Conservation (phyloP, 179 eudicot genomes). For the Spergularia azorica region DNA sequence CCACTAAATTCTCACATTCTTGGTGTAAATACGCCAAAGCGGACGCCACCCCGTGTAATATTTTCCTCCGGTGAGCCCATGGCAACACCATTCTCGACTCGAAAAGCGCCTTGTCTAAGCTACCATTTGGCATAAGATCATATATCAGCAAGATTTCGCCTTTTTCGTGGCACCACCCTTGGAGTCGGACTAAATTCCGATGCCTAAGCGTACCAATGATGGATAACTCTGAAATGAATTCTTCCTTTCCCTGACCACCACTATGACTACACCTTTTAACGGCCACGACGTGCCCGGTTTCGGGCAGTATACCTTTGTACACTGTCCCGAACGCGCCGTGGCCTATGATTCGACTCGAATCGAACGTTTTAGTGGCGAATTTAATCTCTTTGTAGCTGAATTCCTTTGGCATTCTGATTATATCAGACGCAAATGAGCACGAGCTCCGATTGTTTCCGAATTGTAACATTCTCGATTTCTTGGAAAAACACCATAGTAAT, state of each 20-base stretch:
- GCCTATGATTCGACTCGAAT: conserved; percentile 50
- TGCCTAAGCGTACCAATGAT: conserved; percentile 64
- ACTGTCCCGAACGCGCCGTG: conserved; percentile 71
- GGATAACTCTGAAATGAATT: conserved; percentile 58
- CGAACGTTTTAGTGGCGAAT: conserved; percentile 52
- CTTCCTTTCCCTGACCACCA: conserved; percentile 53
- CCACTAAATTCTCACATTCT: conserved; percentile 69
- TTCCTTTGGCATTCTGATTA: conserved; percentile 52
- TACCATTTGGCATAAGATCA: conserved; percentile 46
- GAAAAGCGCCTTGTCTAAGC: conserved; percentile 45
- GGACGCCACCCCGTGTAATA: conserved; percentile 48
- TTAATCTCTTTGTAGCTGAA: conserved; percentile 61
- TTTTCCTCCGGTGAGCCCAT: conserved; percentile 41
- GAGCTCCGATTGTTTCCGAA: conserved; percentile 10
- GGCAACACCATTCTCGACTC: conserved; percentile 43
- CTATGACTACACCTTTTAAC: conserved; percentile 56
- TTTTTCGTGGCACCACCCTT: conserved; percentile 48
- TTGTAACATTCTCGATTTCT: conserved; percentile 22
- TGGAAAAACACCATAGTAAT: conserved; percentile 34
- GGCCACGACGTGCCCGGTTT: conserved; percentile 51
- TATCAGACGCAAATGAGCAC: conserved; percentile 34
- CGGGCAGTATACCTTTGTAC: conserved; percentile 50
- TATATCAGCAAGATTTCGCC: conserved; percentile 43
- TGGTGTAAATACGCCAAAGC: conserved; percentile 69
- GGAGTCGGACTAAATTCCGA: conserved; percentile 54